Evolutionary conservation across 495 filamentous ascomycete genomes (phyloP).

Genomic region (Penicillium antarcticum): DNA sequence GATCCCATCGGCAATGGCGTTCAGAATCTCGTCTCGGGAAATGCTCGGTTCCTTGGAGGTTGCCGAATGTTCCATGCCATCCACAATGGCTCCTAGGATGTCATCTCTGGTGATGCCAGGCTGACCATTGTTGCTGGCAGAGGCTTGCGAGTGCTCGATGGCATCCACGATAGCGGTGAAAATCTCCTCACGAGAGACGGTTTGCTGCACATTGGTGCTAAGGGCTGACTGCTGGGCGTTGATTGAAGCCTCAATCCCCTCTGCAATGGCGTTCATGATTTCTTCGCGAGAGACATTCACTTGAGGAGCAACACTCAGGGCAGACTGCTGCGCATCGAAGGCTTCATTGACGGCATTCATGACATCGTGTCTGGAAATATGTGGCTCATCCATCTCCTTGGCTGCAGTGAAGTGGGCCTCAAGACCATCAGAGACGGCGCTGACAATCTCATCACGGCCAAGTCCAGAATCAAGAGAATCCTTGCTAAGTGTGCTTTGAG

Average conservation of each 20-base stretch:
- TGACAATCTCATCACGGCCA: constrained; percentile 44
- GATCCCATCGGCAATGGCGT: constrained; percentile 10
- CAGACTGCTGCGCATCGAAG: constrained; percentile 45
- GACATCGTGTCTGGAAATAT: constrained; percentile 47
- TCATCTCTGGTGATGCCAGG: constrained; percentile 32
- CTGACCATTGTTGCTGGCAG: constrained; percentile 6
- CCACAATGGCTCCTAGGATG: constrained; percentile 48
- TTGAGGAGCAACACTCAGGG: constrained; percentile 16
- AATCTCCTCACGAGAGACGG: constrained; percentile 39
- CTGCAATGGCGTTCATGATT: constrained; percentile 43
- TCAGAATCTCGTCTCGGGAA: constrained; percentile 45
- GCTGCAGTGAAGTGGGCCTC: constrained; percentile 38
- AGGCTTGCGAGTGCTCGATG: constrained; percentile 25
- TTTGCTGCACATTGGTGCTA: constrained; percentile 3
- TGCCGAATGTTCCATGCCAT: constrained; percentile 31
- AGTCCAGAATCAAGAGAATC: constrained; percentile 48
- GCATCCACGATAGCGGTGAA: constrained; percentile 52
- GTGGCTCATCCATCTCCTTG: constrained; percentile 34
- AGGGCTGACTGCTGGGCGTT: constrained; percentile 36
- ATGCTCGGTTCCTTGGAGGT: constrained; percentile 24
- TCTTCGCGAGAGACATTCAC: constrained; percentile 44
- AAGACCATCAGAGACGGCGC: constrained; percentile 40
- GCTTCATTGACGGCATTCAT: constrained; percentile 55
- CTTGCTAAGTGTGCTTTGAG: constrained; percentile 46
- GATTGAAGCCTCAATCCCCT: constrained; percentile 46